These are phyloP conservation scores for Eucalyptus erythrocorys DNA, from an alignment of 345 rosid species.

Conservation along the genomic window DNA sequence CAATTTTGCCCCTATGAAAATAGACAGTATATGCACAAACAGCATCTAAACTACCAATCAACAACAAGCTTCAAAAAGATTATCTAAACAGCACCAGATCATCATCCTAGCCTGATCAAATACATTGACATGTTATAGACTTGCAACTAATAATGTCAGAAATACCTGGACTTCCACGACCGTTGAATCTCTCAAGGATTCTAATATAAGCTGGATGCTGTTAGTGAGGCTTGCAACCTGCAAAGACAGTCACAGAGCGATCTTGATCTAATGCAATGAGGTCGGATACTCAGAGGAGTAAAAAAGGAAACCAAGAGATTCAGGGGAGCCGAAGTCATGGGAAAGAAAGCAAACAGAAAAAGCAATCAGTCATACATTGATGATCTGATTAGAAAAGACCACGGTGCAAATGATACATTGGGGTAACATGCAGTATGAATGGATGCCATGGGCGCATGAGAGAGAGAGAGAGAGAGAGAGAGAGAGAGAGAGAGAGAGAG, in stretches of 20 bases:
- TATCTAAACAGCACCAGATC: neutral
- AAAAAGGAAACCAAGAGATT: neutral
- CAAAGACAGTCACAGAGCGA: neutral
- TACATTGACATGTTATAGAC: neutral
- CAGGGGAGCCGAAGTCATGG: neutral
- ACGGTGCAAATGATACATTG: neutral
- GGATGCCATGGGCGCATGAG: neutral
- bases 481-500: neutral
- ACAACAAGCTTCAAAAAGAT: neutral
- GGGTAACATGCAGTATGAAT: neutral
- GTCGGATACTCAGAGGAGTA: neutral
- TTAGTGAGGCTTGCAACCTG: constrained; percentile 56
- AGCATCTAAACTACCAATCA: neutral
- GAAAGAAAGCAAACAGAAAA: neutral
- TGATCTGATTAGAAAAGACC: neutral
- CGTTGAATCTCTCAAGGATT: constrained; percentile 43
- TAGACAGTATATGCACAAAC: neutral
- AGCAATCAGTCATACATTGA: neutral
- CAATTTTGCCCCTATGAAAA: neutral
- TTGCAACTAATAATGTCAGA: neutral
- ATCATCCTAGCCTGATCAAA: neutral
- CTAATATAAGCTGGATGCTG: constrained; percentile 42
- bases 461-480: neutral
- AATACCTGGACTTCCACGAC: constrained; percentile 68
- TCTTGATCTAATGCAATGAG: neutral